Evolutionary conservation across 768 basidiomycete species (phyloP).

Genomic region (Filobasidium wieringae): DNA sequence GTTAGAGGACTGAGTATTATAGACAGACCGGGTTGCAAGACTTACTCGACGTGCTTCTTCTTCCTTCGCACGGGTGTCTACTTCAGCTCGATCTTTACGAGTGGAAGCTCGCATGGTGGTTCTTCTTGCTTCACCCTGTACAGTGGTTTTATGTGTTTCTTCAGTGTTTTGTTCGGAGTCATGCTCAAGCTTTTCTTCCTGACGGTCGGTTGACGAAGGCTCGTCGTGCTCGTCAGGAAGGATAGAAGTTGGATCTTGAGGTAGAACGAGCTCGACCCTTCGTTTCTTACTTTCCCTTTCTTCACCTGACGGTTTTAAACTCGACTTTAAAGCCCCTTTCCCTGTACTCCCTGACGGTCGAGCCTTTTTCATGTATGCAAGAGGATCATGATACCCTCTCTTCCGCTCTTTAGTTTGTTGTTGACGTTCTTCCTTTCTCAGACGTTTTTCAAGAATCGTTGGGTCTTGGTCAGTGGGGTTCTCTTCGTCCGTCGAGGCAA

Average conservation of each 20-base stretch:
- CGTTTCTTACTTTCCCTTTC: background rate
- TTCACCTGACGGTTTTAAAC: background rate
- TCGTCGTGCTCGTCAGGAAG: background rate
- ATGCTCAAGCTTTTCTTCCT: background rate
- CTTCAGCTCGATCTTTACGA: background rate
- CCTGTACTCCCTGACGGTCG: too few relatives aligned
- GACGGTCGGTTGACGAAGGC: background rate
- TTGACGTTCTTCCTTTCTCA: background rate
- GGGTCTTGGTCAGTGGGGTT: slow-evolving; percentile 25
- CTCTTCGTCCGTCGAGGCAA: slow-evolving; percentile 38
- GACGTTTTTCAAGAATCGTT: background rate
- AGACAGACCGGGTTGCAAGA: too few relatives aligned
- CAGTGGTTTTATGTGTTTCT: background rate
- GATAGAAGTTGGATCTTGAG: background rate
- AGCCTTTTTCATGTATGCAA: background rate
- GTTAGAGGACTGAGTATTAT: too few relatives aligned
- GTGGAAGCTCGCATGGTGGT: slow-evolving; percentile 7
- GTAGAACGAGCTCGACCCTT: background rate
- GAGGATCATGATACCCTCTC: slow-evolving; percentile 2
- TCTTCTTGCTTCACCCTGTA: slow-evolving; percentile 5
- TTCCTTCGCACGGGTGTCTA: background rate
- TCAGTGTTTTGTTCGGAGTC: background rate
- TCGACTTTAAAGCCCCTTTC: background rate
- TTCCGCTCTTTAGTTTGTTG: background rate
- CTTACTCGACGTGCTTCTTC: background rate